These are phyloP conservation scores for Arthrobotrys sphaeroides DNA, from an alignment of 2,329 filamentous ascomycete genomes.

Conservation along the genomic window DNA sequence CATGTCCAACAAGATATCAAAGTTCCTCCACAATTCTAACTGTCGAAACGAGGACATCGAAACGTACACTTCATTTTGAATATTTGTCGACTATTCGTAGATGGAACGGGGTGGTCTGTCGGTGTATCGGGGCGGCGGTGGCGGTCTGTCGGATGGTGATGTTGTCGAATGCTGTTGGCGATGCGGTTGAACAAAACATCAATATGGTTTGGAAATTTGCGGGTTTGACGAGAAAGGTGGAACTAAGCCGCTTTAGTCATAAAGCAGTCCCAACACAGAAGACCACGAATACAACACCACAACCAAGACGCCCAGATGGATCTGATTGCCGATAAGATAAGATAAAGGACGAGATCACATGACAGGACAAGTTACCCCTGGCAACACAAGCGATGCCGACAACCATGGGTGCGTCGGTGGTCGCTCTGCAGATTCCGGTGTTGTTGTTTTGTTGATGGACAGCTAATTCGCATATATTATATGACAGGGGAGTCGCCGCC, in stretches of 20 bases:
- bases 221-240: constrained; percentile 8
- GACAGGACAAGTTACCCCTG: constrained; percentile 32
- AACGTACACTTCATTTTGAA: constrained; percentile 62
- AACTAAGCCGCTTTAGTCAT: constrained; percentile 28
- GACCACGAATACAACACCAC: neutral
- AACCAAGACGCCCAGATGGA: constrained; percentile 13
- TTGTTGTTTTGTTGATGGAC: constrained; percentile 49
- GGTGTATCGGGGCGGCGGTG: constrained; percentile 55
- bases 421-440: constrained; percentile 8
- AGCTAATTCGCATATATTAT: constrained; percentile 20
- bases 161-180: constrained; percentile 31
- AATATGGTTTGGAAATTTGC: constrained; percentile 35
- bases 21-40: neutral
- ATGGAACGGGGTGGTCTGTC: constrained; percentile 54
- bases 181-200: constrained; percentile 16
- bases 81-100: constrained; percentile 51
- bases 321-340: neutral
- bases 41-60: neutral
- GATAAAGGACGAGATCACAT: neutral
- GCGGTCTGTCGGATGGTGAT: constrained; percentile 39
- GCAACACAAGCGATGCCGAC: constrained; percentile 27
- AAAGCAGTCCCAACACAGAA: constrained; percentile 32
- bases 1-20: constrained; percentile 4
- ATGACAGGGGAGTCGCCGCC: neutral
- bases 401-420: constrained; percentile 8